These are phyloP conservation scores for Globisporangium echinulatum DNA, from an alignment of 352 stramenopile genomes.

Conservation along the genomic window DNA sequence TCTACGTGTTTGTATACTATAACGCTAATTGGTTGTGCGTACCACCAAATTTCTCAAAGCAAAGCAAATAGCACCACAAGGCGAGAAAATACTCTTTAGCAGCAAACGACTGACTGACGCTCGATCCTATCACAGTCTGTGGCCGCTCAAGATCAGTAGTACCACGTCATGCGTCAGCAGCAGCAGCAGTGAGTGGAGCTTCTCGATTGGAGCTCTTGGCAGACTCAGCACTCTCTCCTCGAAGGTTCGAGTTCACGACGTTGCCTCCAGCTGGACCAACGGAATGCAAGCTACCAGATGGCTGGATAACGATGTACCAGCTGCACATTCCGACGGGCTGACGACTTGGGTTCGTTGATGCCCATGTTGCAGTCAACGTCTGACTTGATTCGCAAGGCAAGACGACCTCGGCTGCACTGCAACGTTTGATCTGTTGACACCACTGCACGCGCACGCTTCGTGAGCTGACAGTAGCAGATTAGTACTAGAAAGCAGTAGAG, in stretches of 20 bases:
- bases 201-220: too few species aligned
- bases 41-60: neutral
- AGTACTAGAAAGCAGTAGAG: neutral
- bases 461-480: too few species aligned
- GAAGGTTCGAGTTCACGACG: neutral
- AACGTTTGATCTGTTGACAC: neutral
- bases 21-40: too few species aligned
- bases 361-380: too few species aligned
- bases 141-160: too few species aligned
- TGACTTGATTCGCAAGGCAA: conserved; percentile 1
- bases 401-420: neutral
- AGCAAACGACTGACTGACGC: too few species aligned
- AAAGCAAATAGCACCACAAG: neutral
- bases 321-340: conserved; percentile 1
- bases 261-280: conserved; percentile 1
- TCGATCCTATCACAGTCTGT: neutral
- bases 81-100: neutral
- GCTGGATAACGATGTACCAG: conserved; percentile 6
- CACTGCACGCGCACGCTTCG: too few species aligned
- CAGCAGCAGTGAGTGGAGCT: too few species aligned
- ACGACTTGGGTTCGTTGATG: neutral
- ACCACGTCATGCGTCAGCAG: too few species aligned
- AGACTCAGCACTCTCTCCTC: too few species aligned
- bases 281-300: conserved; percentile 7
- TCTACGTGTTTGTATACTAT: neutral